Conservation (phyloP, 768 basidiomycete genomes). For the Hebeloma cylindrosporum region DNA sequence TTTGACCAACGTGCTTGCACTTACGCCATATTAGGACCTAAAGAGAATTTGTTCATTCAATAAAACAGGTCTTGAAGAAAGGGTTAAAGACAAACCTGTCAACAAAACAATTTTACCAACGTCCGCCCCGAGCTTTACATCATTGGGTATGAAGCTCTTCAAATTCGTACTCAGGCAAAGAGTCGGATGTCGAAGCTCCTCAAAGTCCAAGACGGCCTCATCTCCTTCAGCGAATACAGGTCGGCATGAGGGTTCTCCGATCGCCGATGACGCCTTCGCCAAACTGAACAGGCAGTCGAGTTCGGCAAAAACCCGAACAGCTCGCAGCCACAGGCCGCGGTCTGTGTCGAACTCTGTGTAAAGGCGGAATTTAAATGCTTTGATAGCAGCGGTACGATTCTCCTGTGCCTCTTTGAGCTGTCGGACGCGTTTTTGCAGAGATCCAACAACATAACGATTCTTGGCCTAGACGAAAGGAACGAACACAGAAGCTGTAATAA, state of each 20-base stretch:
- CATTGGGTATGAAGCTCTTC: constrained; percentile 88
- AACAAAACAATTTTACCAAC: constrained; percentile 77
- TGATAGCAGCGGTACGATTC: constrained; percentile 75
- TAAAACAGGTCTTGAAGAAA: background rate
- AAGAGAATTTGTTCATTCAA: background rate
- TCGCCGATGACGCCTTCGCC: constrained; percentile 82
- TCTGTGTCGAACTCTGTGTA: constrained; percentile 83
- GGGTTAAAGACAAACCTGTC: constrained; percentile 59
- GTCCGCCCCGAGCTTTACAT: constrained; percentile 81
- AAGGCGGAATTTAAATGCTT: constrained; percentile 77
- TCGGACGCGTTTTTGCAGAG: constrained; percentile 70
- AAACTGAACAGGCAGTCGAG: constrained; percentile 95
- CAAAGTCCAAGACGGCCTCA: constrained; percentile 81
- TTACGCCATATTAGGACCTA: constrained; percentile 89
- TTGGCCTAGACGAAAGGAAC: too few species aligned
- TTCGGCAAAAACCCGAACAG: constrained; percentile 85
- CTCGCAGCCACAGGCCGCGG: constrained; percentile 78
- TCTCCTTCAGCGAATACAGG: constrained; percentile 85
- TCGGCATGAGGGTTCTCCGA: constrained; percentile 93
- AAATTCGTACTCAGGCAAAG: constrained; percentile 61
- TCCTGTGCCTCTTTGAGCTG: constrained; percentile 93
- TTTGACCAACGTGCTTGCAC: constrained; percentile 22
- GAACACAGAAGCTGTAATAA: too few species aligned
- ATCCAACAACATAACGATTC: constrained; percentile 75
- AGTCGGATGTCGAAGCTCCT: constrained; percentile 87